Evolutionary conservation across 2,329 filamentous ascomycete species (phyloP).

Genomic region (Curvularia sp.): DNA sequence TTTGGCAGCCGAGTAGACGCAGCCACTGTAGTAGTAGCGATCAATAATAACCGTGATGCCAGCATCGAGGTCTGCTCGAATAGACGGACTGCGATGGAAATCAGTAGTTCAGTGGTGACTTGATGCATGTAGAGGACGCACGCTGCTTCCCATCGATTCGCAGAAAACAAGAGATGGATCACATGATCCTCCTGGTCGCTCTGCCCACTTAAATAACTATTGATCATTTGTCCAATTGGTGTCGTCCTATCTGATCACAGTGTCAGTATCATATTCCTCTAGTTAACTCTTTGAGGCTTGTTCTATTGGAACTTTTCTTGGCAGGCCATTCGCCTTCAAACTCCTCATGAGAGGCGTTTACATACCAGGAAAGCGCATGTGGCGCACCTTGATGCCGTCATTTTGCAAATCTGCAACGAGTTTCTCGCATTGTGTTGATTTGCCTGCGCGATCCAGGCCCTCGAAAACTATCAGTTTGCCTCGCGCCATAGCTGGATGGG

Average conservation of each 20-base stretch:
- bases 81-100: neutral
- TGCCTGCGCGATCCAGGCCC: slow-evolving; percentile 87
- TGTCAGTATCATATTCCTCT: slow-evolving; percentile 4
- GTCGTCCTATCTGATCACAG: slow-evolving; percentile 73
- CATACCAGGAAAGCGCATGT: slow-evolving; percentile 71
- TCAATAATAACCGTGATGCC: slow-evolving; percentile 85
- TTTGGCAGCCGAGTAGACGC: slow-evolving; percentile 92
- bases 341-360: neutral
- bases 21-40: slow-evolving; percentile 93
- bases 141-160: slow-evolving; percentile 83
- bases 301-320: neutral
- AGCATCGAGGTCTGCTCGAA: slow-evolving; percentile 56
- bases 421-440: slow-evolving; percentile 84
- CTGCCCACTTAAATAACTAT: slow-evolving; percentile 76
- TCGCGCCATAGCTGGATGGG: slow-evolving; percentile 51
- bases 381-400: slow-evolving; percentile 61
- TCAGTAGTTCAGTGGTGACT: neutral
- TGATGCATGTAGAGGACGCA: slow-evolving; percentile 12
- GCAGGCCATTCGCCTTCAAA: neutral
- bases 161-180: slow-evolving; percentile 88
- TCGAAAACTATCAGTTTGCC: slow-evolving; percentile 85
- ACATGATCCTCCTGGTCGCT: slow-evolving; percentile 82
- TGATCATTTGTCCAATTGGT: slow-evolving; percentile 85
- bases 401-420: slow-evolving; percentile 63
- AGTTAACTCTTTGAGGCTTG: neutral